Percentiles rank a stretch among this genome's conserved stretches.
phyloP scores from a whole-genome alignment of 192 early-diverging fungal species.

The Coemansia sp. region DNA sequence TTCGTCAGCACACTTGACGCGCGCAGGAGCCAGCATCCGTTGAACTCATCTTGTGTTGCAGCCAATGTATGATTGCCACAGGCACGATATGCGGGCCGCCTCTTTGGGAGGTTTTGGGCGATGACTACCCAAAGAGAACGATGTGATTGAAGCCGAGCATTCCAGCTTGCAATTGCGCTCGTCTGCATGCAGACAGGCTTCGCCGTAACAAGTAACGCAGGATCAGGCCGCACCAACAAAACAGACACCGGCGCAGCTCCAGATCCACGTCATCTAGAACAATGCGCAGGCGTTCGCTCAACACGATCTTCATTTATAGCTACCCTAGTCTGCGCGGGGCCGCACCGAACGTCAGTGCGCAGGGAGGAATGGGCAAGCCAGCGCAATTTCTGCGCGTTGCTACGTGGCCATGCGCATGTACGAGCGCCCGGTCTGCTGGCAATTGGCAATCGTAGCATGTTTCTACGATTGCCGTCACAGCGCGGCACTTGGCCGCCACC shows the following conservation, averaged over 20 bases:
- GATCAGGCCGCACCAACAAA: background rate
- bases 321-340: background rate
- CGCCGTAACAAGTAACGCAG: slow-evolving; percentile 8
- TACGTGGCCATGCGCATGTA: background rate
- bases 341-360: background rate
- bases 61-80: slow-evolving; percentile 23
- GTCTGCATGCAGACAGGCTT: slow-evolving; percentile 1
- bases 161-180: background rate
- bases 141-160: background rate
- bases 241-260: background rate
- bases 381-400: slow-evolving; percentile 3
- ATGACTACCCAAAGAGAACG: background rate
- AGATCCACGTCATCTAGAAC: background rate
- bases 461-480: slow-evolving; percentile 8
- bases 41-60: background rate
- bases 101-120: background rate
- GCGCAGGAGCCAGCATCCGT: background rate
- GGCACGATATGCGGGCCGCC: background rate
- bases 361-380: too few species aligned
- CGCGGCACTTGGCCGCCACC: background rate
- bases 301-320: background rate
- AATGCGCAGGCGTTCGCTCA: background rate
- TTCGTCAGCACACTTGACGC: slow-evolving; percentile 2
- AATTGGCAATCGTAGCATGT: background rate
- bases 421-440: slow-evolving; percentile 10